Percentiles rank a stretch among this genome's conserved stretches.
Conservation (phyloP, 345 rosid genomes). For the Populus davidiana region DNA sequence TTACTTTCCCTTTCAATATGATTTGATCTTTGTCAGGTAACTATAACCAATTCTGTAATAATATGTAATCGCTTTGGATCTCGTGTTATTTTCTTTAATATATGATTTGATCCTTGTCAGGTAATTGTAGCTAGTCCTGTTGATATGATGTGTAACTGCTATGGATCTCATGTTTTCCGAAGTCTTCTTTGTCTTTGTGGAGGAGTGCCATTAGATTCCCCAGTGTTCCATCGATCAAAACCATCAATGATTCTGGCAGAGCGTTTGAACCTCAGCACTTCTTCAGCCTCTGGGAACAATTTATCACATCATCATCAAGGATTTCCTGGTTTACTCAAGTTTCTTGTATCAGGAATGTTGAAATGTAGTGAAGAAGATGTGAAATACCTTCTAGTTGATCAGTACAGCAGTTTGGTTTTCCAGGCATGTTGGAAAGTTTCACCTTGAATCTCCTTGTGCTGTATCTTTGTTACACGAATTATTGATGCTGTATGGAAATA, state of each 20-base stretch:
- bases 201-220: conserved; percentile 72
- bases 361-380: conserved; percentile 47
- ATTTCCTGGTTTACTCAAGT: conserved; percentile 59
- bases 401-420: conserved; percentile 79
- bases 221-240: conserved; percentile 63
- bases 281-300: conserved; percentile 35
- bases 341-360: conserved; percentile 62
- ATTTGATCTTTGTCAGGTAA: conserved; percentile 4
- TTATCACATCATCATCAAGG: conserved; percentile 40
- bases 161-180: conserved; percentile 94
- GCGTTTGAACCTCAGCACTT: conserved; percentile 62
- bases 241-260: conserved; percentile 57
- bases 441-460: neutral
- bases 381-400: conserved; percentile 59
- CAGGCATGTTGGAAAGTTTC: conserved; percentile 47
- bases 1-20: neutral
- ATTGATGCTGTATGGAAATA: no score
- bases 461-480: neutral
- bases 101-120: conserved; percentile 31
- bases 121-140: conserved; percentile 53
- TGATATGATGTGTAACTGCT: conserved; percentile 72
- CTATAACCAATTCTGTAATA: no score
- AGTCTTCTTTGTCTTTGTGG: conserved; percentile 85
- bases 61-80: no score
- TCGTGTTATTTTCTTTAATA: no score